phyloP scores from a whole-genome alignment of 208 protist species.

The Angomonas desouzai region DNA sequence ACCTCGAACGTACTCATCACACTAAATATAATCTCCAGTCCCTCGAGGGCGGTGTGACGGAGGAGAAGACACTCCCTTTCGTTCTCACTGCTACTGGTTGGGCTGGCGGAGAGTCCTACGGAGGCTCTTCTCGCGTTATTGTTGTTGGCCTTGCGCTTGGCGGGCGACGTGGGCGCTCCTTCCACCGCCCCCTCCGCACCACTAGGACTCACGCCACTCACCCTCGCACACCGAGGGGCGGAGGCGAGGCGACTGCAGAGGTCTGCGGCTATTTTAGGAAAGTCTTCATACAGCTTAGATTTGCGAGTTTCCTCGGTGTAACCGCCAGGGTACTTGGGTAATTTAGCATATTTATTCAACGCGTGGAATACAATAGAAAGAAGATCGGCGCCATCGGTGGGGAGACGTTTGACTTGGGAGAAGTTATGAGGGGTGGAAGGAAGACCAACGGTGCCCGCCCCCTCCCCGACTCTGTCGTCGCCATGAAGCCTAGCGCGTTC shows the following conservation, averaged over 20 bases:
- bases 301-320: not conserved
- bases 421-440: not conserved
- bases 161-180: not conserved
- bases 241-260: not conserved
- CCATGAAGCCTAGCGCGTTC: not conserved
- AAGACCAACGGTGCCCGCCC: not conserved
- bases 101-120: not conserved
- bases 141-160: constrained; percentile 5
- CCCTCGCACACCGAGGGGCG: not conserved
- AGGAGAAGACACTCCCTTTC: not conserved
- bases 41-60: not conserved
- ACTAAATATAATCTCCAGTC: not conserved
- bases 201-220: not conserved
- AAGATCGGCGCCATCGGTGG: not conserved
- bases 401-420: not conserved
- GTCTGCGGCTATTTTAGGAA: constrained; percentile 1
- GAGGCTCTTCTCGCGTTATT: not conserved
- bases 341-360: not conserved
- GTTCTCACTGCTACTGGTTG: not conserved
- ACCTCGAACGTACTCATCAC: not conserved
- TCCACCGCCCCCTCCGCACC: constrained; percentile 1
- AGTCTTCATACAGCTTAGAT: not conserved
- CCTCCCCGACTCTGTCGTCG: not conserved
- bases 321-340: not conserved
- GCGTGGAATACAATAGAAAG: not conserved